phyloP scores from a whole-genome alignment of 1,284 basidiomycete genomes.

The Pulveroboletus sp. region DNA sequence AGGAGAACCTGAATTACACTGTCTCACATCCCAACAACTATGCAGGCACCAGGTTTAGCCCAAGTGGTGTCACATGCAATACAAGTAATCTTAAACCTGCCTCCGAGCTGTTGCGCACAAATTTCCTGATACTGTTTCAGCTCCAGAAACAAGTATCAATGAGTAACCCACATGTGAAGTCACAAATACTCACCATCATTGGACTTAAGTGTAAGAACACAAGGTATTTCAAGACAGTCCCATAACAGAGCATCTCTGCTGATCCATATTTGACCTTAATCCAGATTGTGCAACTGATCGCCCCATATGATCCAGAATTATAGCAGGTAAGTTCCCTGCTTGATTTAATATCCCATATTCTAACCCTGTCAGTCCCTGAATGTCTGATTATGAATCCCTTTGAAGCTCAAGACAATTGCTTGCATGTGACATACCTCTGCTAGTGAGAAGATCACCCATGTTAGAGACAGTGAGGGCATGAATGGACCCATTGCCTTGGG shows the following conservation, averaged over 20 bases:
- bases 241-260: constrained; percentile 11
- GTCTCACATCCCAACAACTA: constrained; percentile 12
- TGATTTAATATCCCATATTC: not conserved
- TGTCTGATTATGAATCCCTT: no score
- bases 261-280: not conserved
- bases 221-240: constrained; percentile 8
- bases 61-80: not conserved
- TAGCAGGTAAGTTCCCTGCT: not conserved
- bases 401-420: no score
- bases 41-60: not conserved
- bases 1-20: constrained; percentile 7
- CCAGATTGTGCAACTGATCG: constrained; percentile 8
- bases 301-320: not conserved
- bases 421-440: not conserved
- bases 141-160: no score
- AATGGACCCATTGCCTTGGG: not conserved
- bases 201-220: not conserved
- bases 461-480: not conserved
- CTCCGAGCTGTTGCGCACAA: constrained; percentile 7
- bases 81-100: constrained; percentile 16
- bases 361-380: not conserved
- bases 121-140: constrained; percentile 13
- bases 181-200: not conserved
- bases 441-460: not conserved
- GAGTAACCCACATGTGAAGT: no score